Evolutionary conservation across 305 asterid species (phyloP).

Genomic region (Fraxinus baroniana): DNA sequence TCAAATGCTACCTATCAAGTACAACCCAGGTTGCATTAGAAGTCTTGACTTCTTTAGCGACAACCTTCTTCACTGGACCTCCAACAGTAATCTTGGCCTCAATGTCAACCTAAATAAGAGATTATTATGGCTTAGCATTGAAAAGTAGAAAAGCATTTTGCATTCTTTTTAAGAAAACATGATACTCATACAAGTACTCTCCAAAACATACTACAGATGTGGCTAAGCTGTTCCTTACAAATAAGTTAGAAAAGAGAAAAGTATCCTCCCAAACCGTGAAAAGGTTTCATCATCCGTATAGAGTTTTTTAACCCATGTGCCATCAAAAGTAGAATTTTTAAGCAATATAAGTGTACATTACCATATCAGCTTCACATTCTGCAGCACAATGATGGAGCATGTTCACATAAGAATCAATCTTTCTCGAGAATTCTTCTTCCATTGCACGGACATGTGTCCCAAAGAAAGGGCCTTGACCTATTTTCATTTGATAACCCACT

Average conservation of each 20-base stretch:
- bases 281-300: neutral
- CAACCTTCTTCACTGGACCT: conserved; percentile 48
- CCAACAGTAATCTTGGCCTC: conserved; percentile 70
- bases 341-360: conserved; percentile 26
- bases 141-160: neutral
- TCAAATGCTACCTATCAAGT: conserved; percentile 55
- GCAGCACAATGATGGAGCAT: conserved; percentile 53
- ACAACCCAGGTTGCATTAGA: conserved; percentile 58
- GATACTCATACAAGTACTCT: neutral
- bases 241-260: neutral
- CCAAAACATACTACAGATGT: neutral
- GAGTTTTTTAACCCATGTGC: neutral
- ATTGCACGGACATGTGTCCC: conserved; percentile 57
- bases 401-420: conserved; percentile 43
- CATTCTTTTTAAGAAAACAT: neutral
- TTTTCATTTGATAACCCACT: conserved; percentile 77
- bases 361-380: conserved; percentile 57
- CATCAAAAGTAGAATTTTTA: neutral
- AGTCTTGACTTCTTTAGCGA: conserved; percentile 53
- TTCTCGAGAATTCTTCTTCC: conserved; percentile 55
- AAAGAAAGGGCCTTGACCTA: conserved; percentile 45
- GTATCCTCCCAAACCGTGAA: neutral
- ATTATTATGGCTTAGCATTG: conserved; percentile 7
- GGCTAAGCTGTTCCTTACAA: neutral
- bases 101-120: conserved; percentile 46